A percentile compares a stretch with the other conserved stretches of the same genome.
Conservation (phyloP, 805 yeast species). For the Saccharomycopsis oosterbeekiorum region DNA sequence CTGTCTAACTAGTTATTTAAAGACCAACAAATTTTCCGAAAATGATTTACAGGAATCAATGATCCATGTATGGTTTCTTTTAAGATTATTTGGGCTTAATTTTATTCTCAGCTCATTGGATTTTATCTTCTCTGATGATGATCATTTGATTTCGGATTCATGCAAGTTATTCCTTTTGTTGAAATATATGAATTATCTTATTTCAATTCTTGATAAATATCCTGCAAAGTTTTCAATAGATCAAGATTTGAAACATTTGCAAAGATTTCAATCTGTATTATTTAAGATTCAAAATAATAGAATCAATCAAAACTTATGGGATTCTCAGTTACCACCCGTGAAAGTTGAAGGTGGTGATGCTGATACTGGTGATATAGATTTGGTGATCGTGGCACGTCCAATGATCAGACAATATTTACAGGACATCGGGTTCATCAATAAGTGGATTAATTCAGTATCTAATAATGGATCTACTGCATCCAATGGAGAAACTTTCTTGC, state of each 20-base stretch:
- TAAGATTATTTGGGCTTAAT: constrained; percentile 36
- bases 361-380: background rate
- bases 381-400: background rate
- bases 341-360: background rate
- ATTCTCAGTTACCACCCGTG: background rate
- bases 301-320: constrained; percentile 2
- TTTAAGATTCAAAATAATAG: constrained; percentile 1
- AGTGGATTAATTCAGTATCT: constrained; percentile 12
- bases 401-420: background rate
- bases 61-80: constrained; percentile 19
- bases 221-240: background rate
- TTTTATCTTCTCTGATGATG: constrained; percentile 28
- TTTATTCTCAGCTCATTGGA: constrained; percentile 37
- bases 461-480: background rate
- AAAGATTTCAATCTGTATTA: background rate
- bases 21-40: background rate
- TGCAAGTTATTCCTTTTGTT: background rate
- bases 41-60: constrained; percentile 4
- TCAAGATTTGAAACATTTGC: background rate
- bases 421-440: constrained; percentile 4
- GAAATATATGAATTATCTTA: constrained; percentile 3
- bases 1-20: background rate
- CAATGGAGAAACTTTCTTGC: background rate
- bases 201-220: background rate
- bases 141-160: constrained; percentile 2